phyloP scores from a whole-genome alignment of 176 grass and related monocot species.

The Metroxylon sagu region DNA sequence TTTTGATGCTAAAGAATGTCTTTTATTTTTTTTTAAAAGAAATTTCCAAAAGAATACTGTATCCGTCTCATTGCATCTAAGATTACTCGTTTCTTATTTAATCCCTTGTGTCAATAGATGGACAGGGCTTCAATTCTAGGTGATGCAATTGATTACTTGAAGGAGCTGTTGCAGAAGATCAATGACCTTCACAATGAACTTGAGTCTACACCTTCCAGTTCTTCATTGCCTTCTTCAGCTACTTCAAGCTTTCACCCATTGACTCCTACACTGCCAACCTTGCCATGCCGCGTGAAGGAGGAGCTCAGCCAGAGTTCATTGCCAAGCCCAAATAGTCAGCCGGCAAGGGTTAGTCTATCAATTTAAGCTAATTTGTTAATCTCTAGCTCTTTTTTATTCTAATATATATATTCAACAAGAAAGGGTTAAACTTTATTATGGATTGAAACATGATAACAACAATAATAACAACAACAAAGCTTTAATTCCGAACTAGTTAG shows the following conservation, averaged over 20 bases:
- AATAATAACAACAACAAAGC: too few species aligned
- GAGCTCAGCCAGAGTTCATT: conserved; percentile 62
- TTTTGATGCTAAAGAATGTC: too few species aligned
- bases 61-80: background rate
- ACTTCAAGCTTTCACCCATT: conserved; percentile 82
- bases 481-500: too few species aligned
- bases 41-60: too few species aligned
- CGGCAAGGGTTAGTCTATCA: conserved; percentile 47
- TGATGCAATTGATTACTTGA: conserved; percentile 91
- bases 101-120: conserved; percentile 45
- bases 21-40: too few species aligned
- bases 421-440: too few species aligned
- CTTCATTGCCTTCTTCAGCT: conserved; percentile 48
- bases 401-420: background rate
- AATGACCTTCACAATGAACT: conserved; percentile 85
- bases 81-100: background rate
- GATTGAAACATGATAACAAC: too few species aligned
- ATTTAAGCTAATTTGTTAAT: background rate
- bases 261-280: conserved; percentile 64
- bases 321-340: conserved; percentile 69
- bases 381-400: background rate
- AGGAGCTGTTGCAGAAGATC: conserved; percentile 92
- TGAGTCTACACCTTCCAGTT: conserved; percentile 57
- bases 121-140: conserved; percentile 96
- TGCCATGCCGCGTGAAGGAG: conserved; percentile 76